These are phyloP conservation scores for Beauveria rudraprayagi DNA, from an alignment of 2,329 filamentous ascomycete species.

Conservation along the genomic window DNA sequence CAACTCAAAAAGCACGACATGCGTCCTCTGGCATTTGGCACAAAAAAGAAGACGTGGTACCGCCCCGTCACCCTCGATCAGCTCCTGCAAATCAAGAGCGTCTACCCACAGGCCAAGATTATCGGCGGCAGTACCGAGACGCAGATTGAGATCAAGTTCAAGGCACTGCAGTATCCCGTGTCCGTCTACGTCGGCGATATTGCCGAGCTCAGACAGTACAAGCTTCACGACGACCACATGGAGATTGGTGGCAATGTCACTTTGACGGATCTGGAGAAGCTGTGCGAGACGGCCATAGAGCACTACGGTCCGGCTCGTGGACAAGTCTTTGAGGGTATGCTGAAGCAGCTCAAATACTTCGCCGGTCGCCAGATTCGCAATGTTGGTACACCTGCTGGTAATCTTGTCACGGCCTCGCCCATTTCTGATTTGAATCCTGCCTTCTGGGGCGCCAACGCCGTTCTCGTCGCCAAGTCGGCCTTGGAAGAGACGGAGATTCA, in stretches of 20 bases:
- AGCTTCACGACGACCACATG: slow-evolving; percentile 70
- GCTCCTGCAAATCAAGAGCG: slow-evolving; percentile 82
- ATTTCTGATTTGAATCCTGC: slow-evolving; percentile 96
- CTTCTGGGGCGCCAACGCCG: slow-evolving; percentile 77
- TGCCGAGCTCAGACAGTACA: slow-evolving; percentile 74
- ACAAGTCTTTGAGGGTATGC: slow-evolving; percentile 82
- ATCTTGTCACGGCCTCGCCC: slow-evolving; percentile 86
- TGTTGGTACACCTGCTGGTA: slow-evolving; percentile 93
- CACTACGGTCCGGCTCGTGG: slow-evolving; percentile 64
- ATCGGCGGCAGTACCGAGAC: slow-evolving; percentile 96
- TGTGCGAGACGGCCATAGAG: slow-evolving; percentile 70
- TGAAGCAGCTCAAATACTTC: slow-evolving; percentile 92
- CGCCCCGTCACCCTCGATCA: slow-evolving; percentile 80
- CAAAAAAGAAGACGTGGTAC: slow-evolving; percentile 92
- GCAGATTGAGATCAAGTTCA: slow-evolving; percentile 98
- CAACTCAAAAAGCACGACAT: slow-evolving; percentile 74
- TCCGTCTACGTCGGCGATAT: slow-evolving; percentile 95
- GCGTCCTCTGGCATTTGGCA: slow-evolving; percentile 78
- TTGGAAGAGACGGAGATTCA: slow-evolving; percentile 73
- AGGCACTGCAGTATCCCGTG: slow-evolving; percentile 79
- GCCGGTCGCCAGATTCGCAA: slow-evolving; percentile 93
- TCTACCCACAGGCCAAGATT: slow-evolving; percentile 79
- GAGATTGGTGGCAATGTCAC: slow-evolving; percentile 91
- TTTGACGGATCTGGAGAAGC: slow-evolving; percentile 80
- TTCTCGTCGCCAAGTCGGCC: slow-evolving; percentile 71